Conservation (phyloP, 2,329 filamentous ascomycete species). For the Ascochyta rabiei region DNA sequence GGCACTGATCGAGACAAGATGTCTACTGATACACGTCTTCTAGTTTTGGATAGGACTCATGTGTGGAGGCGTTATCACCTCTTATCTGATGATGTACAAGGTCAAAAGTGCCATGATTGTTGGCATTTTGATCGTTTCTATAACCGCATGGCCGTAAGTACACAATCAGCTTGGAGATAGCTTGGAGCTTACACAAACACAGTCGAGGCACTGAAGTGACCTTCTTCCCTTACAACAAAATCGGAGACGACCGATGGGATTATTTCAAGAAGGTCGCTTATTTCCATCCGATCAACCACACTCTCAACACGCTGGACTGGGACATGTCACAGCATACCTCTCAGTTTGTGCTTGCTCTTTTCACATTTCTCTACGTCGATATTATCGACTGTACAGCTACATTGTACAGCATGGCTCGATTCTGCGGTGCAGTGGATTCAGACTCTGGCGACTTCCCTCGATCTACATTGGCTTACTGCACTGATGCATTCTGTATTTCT, state of each 20-base stretch:
- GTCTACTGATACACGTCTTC: constrained; percentile 8
- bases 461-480: constrained; percentile 81
- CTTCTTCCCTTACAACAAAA: constrained; percentile 73
- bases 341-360: constrained; percentile 80
- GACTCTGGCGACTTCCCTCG: constrained; percentile 86
- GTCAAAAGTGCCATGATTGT: constrained; percentile 85
- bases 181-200: constrained; percentile 22
- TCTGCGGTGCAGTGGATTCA: constrained; percentile 79
- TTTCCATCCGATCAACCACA: constrained; percentile 76
- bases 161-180: background rate
- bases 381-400: constrained; percentile 89
- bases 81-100: constrained; percentile 81
- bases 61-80: constrained; percentile 80
- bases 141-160: constrained; percentile 79
- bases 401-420: constrained; percentile 86
- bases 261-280: constrained; percentile 87
- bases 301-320: constrained; percentile 76
- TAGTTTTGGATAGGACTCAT: constrained; percentile 86
- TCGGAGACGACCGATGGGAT: constrained; percentile 73
- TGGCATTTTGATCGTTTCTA: constrained; percentile 80
- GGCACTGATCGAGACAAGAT: constrained; percentile 3
- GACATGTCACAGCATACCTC: constrained; percentile 68
- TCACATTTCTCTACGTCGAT: constrained; percentile 91
- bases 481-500: constrained; percentile 81
- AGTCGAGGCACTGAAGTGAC: constrained; percentile 72